Percentiles rank a stretch among this genome's conserved stretches.
Conservation (phyloP, 345 rosid species). For the Camelina laxa region DNA sequence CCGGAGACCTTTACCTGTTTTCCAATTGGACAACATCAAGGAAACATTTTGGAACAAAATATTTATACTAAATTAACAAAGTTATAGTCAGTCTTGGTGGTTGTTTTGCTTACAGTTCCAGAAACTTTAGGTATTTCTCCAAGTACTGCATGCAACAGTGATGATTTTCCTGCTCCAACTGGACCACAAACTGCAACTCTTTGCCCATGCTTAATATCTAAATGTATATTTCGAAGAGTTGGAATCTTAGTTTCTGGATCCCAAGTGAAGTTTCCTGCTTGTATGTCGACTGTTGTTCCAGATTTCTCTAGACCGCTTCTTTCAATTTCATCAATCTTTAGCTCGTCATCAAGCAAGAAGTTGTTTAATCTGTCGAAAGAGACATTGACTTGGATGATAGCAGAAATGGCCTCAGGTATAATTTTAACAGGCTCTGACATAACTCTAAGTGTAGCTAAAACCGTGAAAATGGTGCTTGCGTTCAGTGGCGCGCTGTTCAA, state of each 20-base stretch:
- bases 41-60: slow-evolving; percentile 11
- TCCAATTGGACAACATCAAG: slow-evolving; percentile 14
- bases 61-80: background rate
- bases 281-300: slow-evolving; percentile 49
- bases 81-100: slow-evolving; percentile 17
- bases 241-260: slow-evolving; percentile 52
- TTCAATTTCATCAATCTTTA: slow-evolving; percentile 47
- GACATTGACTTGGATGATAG: slow-evolving; percentile 73
- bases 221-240: slow-evolving; percentile 51
- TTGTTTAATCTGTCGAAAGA: slow-evolving; percentile 61
- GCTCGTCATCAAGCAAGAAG: slow-evolving; percentile 70
- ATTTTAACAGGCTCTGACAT: slow-evolving; percentile 72
- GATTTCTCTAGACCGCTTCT: slow-evolving; percentile 35
- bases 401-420: slow-evolving; percentile 79
- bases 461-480: slow-evolving; percentile 76
- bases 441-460: slow-evolving; percentile 67
- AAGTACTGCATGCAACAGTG: slow-evolving; percentile 65
- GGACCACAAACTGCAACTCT: slow-evolving; percentile 83
- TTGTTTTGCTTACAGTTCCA: slow-evolving; percentile 61
- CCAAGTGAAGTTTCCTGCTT: slow-evolving; percentile 73
- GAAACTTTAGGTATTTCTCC: slow-evolving; percentile 72
- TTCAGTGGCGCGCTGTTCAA: slow-evolving; percentile 63
- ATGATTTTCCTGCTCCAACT: slow-evolving; percentile 83
- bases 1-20: slow-evolving; percentile 62
- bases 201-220: slow-evolving; percentile 56